Evolutionary conservation across 73 alveolate genomes (phyloP).

Genomic region (Blepharisma stoltei): DNA sequence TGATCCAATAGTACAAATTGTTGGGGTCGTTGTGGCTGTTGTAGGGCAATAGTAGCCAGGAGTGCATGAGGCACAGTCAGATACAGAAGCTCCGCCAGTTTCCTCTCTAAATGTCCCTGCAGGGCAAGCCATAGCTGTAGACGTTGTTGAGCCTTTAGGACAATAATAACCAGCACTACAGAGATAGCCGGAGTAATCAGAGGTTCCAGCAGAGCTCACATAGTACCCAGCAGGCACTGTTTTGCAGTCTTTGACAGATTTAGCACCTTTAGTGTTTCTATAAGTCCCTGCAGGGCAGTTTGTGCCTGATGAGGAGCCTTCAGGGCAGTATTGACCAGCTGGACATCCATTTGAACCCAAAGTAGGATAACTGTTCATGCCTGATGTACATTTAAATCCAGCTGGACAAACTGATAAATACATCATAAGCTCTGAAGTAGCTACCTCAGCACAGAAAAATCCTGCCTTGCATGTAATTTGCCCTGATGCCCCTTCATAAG

Average conservation of each 20-base stretch:
- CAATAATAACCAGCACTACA: conserved; percentile 65
- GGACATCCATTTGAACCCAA: conserved; percentile 44
- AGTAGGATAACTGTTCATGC: conserved; percentile 32
- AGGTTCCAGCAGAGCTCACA: conserved; percentile 50
- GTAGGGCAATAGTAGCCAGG: conserved; percentile 75
- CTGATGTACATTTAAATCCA: conserved; percentile 57
- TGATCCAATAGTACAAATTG: conserved; percentile 49
- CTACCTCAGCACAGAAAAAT: conserved; percentile 51
- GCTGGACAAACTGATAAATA: conserved; percentile 44
- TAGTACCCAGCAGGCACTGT: conserved; percentile 55
- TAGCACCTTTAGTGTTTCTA: conserved; percentile 52
- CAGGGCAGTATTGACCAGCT: conserved; percentile 72
- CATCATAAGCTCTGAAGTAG: conserved; percentile 42
- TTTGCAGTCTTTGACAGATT: conserved; percentile 39
- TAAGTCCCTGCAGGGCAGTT: conserved; percentile 64
- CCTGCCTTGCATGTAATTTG: conserved; percentile 52
- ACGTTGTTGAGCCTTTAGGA: conserved; percentile 67
- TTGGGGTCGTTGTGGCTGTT: conserved; percentile 43
- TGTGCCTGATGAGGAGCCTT: conserved; percentile 48
- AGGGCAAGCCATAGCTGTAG: conserved; percentile 53
- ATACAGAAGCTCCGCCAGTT: conserved; percentile 39
- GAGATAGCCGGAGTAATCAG: conserved; percentile 56
- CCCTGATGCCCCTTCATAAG: conserved; percentile 35
- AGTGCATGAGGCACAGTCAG: conserved; percentile 78
- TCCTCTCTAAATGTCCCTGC: conserved; percentile 55